These are phyloP conservation scores for Penicillium riverlandense DNA, from an alignment of 495 filamentous ascomycete species.

Conservation along the genomic window DNA sequence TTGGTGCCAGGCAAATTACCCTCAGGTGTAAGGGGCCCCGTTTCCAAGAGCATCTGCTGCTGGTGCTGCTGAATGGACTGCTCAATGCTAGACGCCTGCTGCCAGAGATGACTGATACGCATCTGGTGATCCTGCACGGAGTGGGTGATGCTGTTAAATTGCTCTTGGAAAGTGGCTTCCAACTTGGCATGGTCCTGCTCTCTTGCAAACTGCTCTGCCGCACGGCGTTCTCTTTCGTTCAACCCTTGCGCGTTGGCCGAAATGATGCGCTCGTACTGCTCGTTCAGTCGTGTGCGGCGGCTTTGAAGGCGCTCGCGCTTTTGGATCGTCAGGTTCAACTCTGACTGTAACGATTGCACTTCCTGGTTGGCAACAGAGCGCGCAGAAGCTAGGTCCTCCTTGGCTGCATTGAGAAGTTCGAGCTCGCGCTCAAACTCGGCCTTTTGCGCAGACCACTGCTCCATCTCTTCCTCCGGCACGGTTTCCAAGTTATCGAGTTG, in stretches of 20 bases:
- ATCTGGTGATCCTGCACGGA: conserved; percentile 41
- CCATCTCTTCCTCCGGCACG: conserved; percentile 59
- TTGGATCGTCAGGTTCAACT: conserved; percentile 57
- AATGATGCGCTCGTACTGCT: conserved; percentile 70
- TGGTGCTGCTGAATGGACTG: conserved; percentile 39
- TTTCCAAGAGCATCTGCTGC: conserved; percentile 38
- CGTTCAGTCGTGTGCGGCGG: conserved; percentile 67
- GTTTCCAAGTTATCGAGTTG: conserved; percentile 62
- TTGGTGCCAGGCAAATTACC: conserved; percentile 43
- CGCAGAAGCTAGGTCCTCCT: conserved; percentile 51
- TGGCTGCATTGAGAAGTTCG: conserved; percentile 51
- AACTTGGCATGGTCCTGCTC: conserved; percentile 56
- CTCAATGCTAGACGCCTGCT: conserved; percentile 41
- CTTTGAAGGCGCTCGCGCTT: conserved; percentile 72
- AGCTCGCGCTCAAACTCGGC: conserved; percentile 55
- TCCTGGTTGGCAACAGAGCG: conserved; percentile 60
- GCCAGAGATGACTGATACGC: conserved; percentile 40
- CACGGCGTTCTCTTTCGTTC: conserved; percentile 65
- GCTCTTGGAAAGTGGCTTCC: conserved; percentile 42
- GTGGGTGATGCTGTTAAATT: conserved; percentile 37
- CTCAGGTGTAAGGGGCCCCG: conserved; percentile 42
- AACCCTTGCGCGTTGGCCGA: conserved; percentile 69
- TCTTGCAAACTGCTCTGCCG: conserved; percentile 58
- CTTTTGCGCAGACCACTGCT: conserved; percentile 54
- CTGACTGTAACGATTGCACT: conserved; percentile 55